Conservation (phyloP, 176 grass and related monocot species). For the Oryza australiensis region DNA sequence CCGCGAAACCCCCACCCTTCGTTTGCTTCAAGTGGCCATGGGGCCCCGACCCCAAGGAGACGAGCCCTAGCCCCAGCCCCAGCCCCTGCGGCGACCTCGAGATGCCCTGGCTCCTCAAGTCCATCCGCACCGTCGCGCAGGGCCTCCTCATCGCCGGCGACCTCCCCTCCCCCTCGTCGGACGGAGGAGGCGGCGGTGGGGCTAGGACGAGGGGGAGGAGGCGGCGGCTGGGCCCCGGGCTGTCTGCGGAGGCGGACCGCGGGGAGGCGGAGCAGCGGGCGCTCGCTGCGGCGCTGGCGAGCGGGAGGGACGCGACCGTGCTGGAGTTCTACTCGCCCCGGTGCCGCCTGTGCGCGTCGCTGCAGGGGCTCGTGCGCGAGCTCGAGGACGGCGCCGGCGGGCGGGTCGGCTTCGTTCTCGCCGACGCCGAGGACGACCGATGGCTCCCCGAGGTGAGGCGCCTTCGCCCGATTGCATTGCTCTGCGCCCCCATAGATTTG, state of each 20-base stretch:
- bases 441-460: constrained; percentile 90
- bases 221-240: not conserved
- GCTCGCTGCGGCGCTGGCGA: constrained; percentile 65
- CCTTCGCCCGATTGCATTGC: not conserved
- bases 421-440: constrained; percentile 85
- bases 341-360: constrained; percentile 77
- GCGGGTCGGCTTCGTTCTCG: constrained; percentile 65
- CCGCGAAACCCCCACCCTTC: constrained; percentile 44
- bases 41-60: constrained; percentile 18
- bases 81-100: constrained; percentile 65
- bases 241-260: constrained; percentile 34
- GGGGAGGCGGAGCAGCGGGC: constrained; percentile 77
- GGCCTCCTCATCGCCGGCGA: constrained; percentile 65
- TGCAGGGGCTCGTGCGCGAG: constrained; percentile 64
- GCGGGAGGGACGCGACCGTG: constrained; percentile 67
- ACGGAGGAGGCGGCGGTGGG: not conserved
- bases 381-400: constrained; percentile 46
- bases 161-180: constrained; percentile 22
- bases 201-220: not conserved
- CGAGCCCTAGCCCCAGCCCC: not conserved
- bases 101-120: constrained; percentile 83
- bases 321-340: constrained; percentile 90
- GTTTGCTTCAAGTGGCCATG: constrained; percentile 92
- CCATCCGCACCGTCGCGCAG: constrained; percentile 67
- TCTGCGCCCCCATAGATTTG: not conserved